Evolutionary conservation across 345 rosid species (phyloP).

Genomic region (Iberis pinnata): DNA sequence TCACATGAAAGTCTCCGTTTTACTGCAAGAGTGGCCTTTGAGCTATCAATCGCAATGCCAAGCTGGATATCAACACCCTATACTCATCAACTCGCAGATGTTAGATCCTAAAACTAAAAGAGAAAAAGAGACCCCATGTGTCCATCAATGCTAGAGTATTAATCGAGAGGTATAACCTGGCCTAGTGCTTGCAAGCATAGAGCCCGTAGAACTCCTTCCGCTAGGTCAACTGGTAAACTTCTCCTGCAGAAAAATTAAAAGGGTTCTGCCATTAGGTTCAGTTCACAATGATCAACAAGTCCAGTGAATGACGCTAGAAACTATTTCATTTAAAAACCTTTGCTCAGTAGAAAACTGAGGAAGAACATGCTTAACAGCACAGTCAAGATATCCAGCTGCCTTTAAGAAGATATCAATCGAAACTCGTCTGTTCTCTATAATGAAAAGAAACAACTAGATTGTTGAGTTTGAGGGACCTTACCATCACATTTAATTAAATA

Average conservation of each 20-base stretch:
- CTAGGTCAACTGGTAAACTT: constrained; percentile 83
- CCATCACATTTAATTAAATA: neutral
- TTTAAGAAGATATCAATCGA: constrained; percentile 85
- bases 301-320: constrained; percentile 9
- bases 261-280: neutral
- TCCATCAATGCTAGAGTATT: too few relatives aligned
- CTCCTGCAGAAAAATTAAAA: constrained; percentile 45
- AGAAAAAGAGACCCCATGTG: constrained; percentile 4
- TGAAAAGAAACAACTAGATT: constrained; percentile 4
- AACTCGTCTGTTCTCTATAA: constrained; percentile 74
- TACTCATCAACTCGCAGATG: constrained; percentile 17
- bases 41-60: constrained; percentile 96
- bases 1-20: constrained; percentile 98
- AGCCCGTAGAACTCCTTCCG: constrained; percentile 87
- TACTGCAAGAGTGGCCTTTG: constrained; percentile 98
- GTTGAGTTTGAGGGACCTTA: constrained; percentile 6
- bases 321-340: constrained; percentile 44
- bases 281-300: neutral
- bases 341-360: constrained; percentile 71
- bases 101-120: constrained; percentile 3
- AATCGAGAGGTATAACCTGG: constrained; percentile 55
- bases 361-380: constrained; percentile 81
- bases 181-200: constrained; percentile 95
- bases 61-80: constrained; percentile 98
- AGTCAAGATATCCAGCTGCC: constrained; percentile 96